Evolutionary conservation across 345 rosid genomes (phyloP), one percentile per base, ranked within the genome.

Genomic region (Nephelium lappaceum): DNA sequence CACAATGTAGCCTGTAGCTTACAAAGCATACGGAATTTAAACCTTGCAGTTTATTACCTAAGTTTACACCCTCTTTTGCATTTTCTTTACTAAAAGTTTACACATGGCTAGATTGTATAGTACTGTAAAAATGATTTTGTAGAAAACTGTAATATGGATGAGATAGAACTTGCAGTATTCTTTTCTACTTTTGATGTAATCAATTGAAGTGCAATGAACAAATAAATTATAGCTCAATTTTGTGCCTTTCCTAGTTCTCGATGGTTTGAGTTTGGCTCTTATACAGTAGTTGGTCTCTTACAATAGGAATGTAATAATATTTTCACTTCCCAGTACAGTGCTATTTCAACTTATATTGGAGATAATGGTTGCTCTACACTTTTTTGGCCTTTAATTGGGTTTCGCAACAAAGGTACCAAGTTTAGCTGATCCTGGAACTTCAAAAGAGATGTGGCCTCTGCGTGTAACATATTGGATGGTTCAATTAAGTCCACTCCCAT

Each of bases 41-140:
- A 15, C 12, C 15, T 43, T 36, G 45, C 75, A 27, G 47, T 69
- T 41, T 36, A 10, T 12, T 14, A 67, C n/a, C 39, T 23, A 16
- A 21, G 15, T 71, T 67, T 61, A 55, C 74, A 58, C 27, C 18
- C 42, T 65, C 38, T 14, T 31, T 45, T 11, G 15, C 27, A 9
- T 49, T 5, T 69, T 16, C 14, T 47, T 47, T 47, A 69, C 72
- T 11, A 31, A 49, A 43, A 11, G 25, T 51, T 55, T 31, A 65
- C 9, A 21, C 24, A 58, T 73, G 16, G 43, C 67, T 16, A 67
- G 39, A 61, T 49, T 78, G 65, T 45, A 82, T 42, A 75, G 84
- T 55, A 31, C 24, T 16, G 1, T 23, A 25, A 62, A 62, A 73
- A 72, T 63, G 1, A 14, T 24, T 39, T 71, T 66, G 51, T 36